Percentiles rank a stretch among this genome's conserved stretches.
phyloP scores from a whole-genome alignment of 2,329 filamentous ascomycete genomes.

The Dryadomyces quercus-mongolicae region DNA sequence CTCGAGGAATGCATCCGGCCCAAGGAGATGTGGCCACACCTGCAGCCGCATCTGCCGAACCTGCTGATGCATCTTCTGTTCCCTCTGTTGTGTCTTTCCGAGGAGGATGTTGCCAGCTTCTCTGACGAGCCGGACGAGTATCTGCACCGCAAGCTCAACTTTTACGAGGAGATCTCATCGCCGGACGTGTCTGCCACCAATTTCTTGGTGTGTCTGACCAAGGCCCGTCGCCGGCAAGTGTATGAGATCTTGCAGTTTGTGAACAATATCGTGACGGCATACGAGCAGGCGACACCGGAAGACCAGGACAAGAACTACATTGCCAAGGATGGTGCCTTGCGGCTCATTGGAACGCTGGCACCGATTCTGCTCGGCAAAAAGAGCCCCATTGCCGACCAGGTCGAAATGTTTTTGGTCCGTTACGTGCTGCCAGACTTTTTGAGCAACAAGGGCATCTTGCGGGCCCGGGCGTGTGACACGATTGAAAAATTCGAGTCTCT shows the following conservation, averaged over 20 bases:
- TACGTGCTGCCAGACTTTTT: slow-evolving; percentile 98
- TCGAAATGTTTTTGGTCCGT: slow-evolving; percentile 96
- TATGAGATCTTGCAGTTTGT: slow-evolving; percentile 92
- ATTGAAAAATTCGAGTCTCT: slow-evolving; percentile 97
- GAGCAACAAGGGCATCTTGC: slow-evolving; percentile 81
- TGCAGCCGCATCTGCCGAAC: slow-evolving; percentile 87
- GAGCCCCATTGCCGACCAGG: slow-evolving; percentile 92
- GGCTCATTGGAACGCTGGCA: slow-evolving; percentile 93
- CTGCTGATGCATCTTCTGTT: slow-evolving; percentile 92
- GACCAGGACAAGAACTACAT: slow-evolving; percentile 72
- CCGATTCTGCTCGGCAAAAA: slow-evolving; percentile 95
- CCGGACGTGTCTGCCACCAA: slow-evolving; percentile 94
- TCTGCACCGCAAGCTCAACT: slow-evolving; percentile 92
- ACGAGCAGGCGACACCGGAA: slow-evolving; percentile 70
- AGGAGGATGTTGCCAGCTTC: slow-evolving; percentile 89
- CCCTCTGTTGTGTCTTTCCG: slow-evolving; percentile 81
- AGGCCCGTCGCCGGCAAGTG: slow-evolving; percentile 87
- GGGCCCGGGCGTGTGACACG: slow-evolving; percentile 90
- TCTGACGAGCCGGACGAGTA: slow-evolving; percentile 93
- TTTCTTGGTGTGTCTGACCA: slow-evolving; percentile 89
- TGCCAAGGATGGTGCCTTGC: slow-evolving; percentile 89
- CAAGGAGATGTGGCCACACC: slow-evolving; percentile 89
- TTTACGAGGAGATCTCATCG: slow-evolving; percentile 91
- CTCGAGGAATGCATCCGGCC: slow-evolving; percentile 95
- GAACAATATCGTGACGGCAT: slow-evolving; percentile 87